Evolutionary conservation across 2,329 filamentous ascomycete species (phyloP), one percentile per base, ranked within the genome.

Genomic region (Fusarium anthophilum): DNA sequence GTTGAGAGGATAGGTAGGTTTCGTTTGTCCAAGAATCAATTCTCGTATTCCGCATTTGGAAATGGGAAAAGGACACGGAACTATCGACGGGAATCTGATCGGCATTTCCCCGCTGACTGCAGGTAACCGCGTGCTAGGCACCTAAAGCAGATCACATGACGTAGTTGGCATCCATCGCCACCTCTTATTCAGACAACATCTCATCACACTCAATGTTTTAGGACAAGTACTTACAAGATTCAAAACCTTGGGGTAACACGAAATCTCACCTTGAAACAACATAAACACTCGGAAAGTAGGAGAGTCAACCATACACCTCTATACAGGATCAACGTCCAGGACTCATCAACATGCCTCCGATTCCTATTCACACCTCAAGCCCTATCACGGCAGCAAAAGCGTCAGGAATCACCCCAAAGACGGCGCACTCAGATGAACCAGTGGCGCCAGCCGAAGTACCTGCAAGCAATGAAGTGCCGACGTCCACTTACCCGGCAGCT

Each of bases 301-400:
- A 50, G n/a, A 59, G 18, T 22, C 37, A 41, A 17, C 18, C 26
- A 28, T 26, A 59, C 37, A 41, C 38, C 37, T 45, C 11, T 22
- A 17, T 37, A 32, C 22, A 32, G 44, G 43, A 41, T 20, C 20
- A 24, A 57, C 45, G 39, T 50, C n/a, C 13, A 47, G 20, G 45
- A 62, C 41, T 38, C 43, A 35, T 13, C 56, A 83, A 53, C n/a
- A 91, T 91, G 90, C 85, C 89, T 55, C 86, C 89, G n/a, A 87
- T 92, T 70, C 88, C 87, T 54, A 86, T 91, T 47, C 90, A 90
- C 80, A 87, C 85, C 41, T 81, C 87, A 62, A 90, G 88, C 79
- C 90, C 90, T 51, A 90, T 91, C 80, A 87, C 84, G 76, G 86
- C 87, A 43, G 82, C 86, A 66, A 91, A 90, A 81, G 83, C 88